Base-by-base conservation (phyloP, 306 rosid genomes). In the Styphnolobium japonicum region DNA sequence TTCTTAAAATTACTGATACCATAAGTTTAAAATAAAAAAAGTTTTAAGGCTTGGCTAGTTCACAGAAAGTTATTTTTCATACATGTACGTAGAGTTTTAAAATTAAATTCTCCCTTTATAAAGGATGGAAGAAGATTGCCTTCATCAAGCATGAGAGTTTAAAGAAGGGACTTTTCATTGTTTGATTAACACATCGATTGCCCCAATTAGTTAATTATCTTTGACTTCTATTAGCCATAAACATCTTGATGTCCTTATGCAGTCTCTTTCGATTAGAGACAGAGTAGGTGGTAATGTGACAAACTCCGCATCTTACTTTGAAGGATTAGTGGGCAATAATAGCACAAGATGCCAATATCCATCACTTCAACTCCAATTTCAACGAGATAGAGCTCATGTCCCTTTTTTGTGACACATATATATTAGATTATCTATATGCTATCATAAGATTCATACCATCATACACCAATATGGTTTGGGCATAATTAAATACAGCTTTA, bases 141-240 rank as follows among this genome's bases (percentile, higher is more conserved):
- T n/a, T n/a, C 43, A 74, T 19, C 23, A 81, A 63, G 68, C 62
- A 80, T 55, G 16, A 7, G 42, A 64, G 67, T 43, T 46, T 58
- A 68, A 82, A 60, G 22, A 52, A 67, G 75, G 40, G 51, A 37
- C 36, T 43, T 69, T 82, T 57, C 29, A 64, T 81, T 45, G 58
- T 56, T 75, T 67, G 22, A 55, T 40, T 78, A 57, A 19, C 51
- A 67, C 31, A 48, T n/a, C 4, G 33, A 53, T 55, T 40, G 6
- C 27, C n/a, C n/a, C 31, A 23, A 71, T 71, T 81, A 42, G 57
- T 48, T 43, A 68, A 68, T 84, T 40, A 68, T 79, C 45, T 56
- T 67, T 52, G 75, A 75, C 62, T 62, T 79, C 68, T 61, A 67
- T 68, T 75, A 61, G 53, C 51, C 21, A 57, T 42, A 34, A 78